Evolutionary conservation across 225 moss, liverwort and hornwort genomes (phyloP).

Genomic region (Polytrichum formosum): DNA sequence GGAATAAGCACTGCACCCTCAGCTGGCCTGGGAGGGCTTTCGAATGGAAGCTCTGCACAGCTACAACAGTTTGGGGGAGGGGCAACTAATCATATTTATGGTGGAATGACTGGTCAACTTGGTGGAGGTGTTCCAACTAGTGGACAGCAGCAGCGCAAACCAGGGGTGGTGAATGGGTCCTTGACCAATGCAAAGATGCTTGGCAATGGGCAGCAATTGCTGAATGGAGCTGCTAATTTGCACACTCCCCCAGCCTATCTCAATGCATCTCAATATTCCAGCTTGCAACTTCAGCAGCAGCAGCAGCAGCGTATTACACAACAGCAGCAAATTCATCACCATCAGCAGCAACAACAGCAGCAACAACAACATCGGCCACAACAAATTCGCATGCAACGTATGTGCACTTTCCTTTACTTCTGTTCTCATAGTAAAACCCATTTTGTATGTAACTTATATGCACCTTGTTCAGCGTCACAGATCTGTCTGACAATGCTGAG

Average conservation of each 20-base stretch:
- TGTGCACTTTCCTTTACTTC: conserved; percentile 1
- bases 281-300: conserved; percentile 65
- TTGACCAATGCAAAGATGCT: conserved; percentile 76
- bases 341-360: conserved; percentile 40
- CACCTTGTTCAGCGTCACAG: no score
- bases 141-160: conserved; percentile 63
- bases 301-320: conserved; percentile 46
- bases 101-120: conserved; percentile 73
- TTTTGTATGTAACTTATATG: no score
- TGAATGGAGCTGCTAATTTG: conserved; percentile 65
- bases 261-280: conserved; percentile 66
- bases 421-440: neutral
- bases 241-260: conserved; percentile 53
- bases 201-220: conserved; percentile 70
- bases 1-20: conserved; percentile 59
- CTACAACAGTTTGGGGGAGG: conserved; percentile 53
- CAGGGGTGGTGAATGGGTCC: conserved; percentile 55
- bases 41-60: conserved; percentile 40
- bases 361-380: conserved; percentile 51
- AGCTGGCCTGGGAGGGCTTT: conserved; percentile 38
- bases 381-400: conserved; percentile 73
- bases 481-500: no score
- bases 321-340: conserved; percentile 42
- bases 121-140: conserved; percentile 54
- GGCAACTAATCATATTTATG: conserved; percentile 47